Evolutionary conservation across 169 alveolate genomes (phyloP), one percentile per base, ranked within the genome.

Genomic region (Cryptosporidium ubiquitum): DNA sequence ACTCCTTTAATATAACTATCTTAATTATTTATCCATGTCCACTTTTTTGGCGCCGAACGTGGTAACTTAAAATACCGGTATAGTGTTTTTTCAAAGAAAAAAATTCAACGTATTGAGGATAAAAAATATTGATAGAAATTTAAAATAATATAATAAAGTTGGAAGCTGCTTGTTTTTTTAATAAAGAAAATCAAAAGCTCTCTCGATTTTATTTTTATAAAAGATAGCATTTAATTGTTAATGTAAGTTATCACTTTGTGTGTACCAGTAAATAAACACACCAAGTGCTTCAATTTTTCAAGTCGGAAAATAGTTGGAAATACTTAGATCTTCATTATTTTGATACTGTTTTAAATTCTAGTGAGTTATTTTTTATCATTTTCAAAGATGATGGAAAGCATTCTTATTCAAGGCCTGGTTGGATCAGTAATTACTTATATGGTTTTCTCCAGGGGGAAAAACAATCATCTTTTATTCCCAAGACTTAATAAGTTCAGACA

Each of bases 331-430:
- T 47, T 47, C 23, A 14, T 47, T 47, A 12, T 20, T 14, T 0
- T 47, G 16, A 47, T 47, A 47, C 7, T 47, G 23, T 47, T 47
- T 47, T 47, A 47, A 47, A 14, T n/a, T 47, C 16, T 47, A 47
- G 55, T 0, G 23, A 16, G 23, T 5, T 14, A 14, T 47, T 12
- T 44, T 5, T 14, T 6, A 47, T 47, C 35, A 9, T 26, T 51
- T 55, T 6, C 9, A 23, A 55, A 55, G 20, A 79, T 79, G 89
- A 58, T 79, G 89, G 89, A 79, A 44, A 49, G 47, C 9, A 79
- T 79, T 5, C 75, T 79, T 23, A 39, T 79, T 31, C 89, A 79
- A 31, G 58, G 89, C 12, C 47, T 79, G 23, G 37, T 44, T 18
- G 89, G 89, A 26, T 33, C 89, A 26, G 18, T 42, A n/a, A 42